These are phyloP conservation scores for Sphagnum contortum DNA, from an alignment of 225 moss, liverwort and hornwort genomes.

Conservation along the genomic window DNA sequence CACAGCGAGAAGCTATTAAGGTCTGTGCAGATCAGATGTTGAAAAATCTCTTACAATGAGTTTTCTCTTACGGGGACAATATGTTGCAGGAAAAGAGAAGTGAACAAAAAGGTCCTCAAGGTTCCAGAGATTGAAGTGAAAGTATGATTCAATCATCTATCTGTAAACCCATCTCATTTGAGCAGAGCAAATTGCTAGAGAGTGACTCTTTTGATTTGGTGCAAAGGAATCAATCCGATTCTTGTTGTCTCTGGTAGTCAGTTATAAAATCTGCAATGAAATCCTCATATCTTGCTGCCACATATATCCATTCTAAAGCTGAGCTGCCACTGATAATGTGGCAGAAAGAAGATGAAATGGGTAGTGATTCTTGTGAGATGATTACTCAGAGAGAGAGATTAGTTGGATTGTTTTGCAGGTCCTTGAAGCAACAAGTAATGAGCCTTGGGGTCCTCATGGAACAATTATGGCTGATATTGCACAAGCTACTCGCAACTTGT, in stretches of 20 bases:
- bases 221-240: neutral
- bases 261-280: too few species aligned
- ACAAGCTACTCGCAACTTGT: constrained; percentile 91
- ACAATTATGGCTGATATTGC: constrained; percentile 97
- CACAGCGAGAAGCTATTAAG: neutral
- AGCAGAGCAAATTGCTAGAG: too few species aligned
- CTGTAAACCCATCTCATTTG: neutral
- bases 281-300: too few species aligned
- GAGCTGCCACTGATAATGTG: too few species aligned
- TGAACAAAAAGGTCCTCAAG: constrained; percentile 96
- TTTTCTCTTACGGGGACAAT: constrained; percentile 2
- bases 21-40: neutral
- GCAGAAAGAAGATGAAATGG: too few species aligned
- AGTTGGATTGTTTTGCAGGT: constrained; percentile 34
- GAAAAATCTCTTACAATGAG: neutral
- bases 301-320: too few species aligned
- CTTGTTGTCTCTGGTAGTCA: neutral
- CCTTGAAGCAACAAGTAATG: constrained; percentile 94
- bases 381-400: too few species aligned
- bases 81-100: constrained; percentile 76
- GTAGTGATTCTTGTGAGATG: too few species aligned
- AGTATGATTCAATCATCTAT: constrained; percentile 19
- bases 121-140: constrained; percentile 97
- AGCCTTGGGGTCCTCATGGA: constrained; percentile 99
- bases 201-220: too few species aligned